Conservation (phyloP, 2,329 filamentous ascomycete species). For the Anthostomella pinea region DNA sequence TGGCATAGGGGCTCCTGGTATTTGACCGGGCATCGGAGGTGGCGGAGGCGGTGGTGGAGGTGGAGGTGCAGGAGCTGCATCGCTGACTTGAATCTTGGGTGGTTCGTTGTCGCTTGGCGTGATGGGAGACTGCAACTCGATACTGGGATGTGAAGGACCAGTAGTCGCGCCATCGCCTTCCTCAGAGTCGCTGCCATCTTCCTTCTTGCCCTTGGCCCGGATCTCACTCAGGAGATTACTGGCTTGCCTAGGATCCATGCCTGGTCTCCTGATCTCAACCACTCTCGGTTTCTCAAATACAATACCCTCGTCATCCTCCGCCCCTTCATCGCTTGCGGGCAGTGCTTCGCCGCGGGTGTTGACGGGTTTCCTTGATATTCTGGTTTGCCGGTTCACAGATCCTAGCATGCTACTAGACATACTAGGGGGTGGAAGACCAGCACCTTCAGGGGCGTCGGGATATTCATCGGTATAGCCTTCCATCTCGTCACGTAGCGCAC, state of each 20-base stretch:
- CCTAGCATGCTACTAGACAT: slow-evolving; percentile 73
- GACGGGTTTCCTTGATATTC: slow-evolving; percentile 54
- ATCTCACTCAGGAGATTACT: slow-evolving; percentile 68
- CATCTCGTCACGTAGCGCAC: slow-evolving; percentile 93
- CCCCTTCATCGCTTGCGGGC: slow-evolving; percentile 37
- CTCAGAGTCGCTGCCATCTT: slow-evolving; percentile 72
- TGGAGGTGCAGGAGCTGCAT: slow-evolving; percentile 32
- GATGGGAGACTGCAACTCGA: slow-evolving; percentile 67
- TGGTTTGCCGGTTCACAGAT: slow-evolving; percentile 62
- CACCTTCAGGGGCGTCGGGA: slow-evolving; percentile 41
- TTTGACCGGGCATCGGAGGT: slow-evolving; percentile 31
- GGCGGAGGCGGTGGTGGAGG: slow-evolving; percentile 36
- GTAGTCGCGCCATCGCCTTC: slow-evolving; percentile 69
- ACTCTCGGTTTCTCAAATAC: slow-evolving; percentile 77
- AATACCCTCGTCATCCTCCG: slow-evolving; percentile 56
- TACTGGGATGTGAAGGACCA: slow-evolving; percentile 70
- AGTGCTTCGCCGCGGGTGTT: slow-evolving; percentile 31
- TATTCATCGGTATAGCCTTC: slow-evolving; percentile 52
- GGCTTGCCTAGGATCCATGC: slow-evolving; percentile 61
- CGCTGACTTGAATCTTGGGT: slow-evolving; percentile 59
- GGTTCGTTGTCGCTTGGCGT: slow-evolving; percentile 61
- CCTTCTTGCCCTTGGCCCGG: slow-evolving; percentile 68
- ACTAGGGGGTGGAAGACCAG: slow-evolving; percentile 54
- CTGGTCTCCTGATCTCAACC: slow-evolving; percentile 73
- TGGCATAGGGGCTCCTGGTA: slow-evolving; percentile 32